Evolutionary conservation across 2,329 filamentous ascomycete species (phyloP), one percentile per base, ranked within the genome.

Genomic region (Arthroderma sp.): DNA sequence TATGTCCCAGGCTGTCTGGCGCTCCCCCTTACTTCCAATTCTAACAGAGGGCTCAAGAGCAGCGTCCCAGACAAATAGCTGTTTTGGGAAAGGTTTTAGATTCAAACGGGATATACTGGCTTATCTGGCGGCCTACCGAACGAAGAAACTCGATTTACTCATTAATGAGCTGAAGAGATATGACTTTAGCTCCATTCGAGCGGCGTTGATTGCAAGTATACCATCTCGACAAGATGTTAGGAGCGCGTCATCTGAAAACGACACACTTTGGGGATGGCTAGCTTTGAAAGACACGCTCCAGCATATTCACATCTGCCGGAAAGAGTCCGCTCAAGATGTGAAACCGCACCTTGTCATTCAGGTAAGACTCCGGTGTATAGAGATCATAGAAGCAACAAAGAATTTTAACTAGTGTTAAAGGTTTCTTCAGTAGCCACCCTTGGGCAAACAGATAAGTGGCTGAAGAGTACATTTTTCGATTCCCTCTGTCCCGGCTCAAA

Each of bases 1-100:
- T 53, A 84, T 94, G 83, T 83, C 80, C 1, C 86, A 94, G 59
- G 85, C 78, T 1, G 75, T 84, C 4, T 94, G 87, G 87, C 70
- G 67, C 41, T 89, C 85, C 0, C 85, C 85, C 0, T 57, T 75
- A 1, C 74, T 94, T 1, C 79, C 83, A 1, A 61, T 75, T 1
- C 40, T 66, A 38, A 39, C 41, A 10, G 8, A 6, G 8, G 9
- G 38, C 9, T 34, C 3, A 33, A 5, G 43, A 28, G 36, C 48
- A 5, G 34, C 36, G 11, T 40, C 10, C 5, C 4, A 40, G 6
- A 31, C 42, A 5, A 27, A 47, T 4, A 49, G 53, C 11, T 34
- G 48, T 6, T 46, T 74, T 15, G 83, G 83, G 0, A 78, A 71
- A 42, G 85, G 86, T 0, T 54, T 65, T 1, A 75, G 75, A 29